Percentiles rank a stretch among this genome's conserved stretches.
These are phyloP conservation scores for Colletotrichum viniferum DNA, from an alignment of 2,329 filamentous ascomycete species.

Conservation along the genomic window DNA sequence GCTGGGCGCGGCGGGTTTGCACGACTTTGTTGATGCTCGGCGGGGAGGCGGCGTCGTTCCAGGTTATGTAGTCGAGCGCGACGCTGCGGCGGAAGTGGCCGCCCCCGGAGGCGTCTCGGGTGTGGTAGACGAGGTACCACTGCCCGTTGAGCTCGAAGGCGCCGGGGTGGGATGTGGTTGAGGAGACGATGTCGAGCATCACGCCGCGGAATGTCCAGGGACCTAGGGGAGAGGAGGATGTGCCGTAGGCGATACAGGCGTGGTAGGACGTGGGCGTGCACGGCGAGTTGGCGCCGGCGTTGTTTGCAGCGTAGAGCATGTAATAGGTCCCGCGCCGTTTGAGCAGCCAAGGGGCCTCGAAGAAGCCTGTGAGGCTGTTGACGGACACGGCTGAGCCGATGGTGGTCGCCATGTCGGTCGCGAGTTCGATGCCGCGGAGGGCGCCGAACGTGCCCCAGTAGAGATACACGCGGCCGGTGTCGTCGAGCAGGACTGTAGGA, in stretches of 20 bases:
- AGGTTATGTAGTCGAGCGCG: neutral
- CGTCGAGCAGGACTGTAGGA: slow-evolving; percentile 39
- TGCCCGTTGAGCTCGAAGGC: slow-evolving; percentile 31
- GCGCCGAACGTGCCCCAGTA: slow-evolving; percentile 43
- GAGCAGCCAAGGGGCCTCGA: slow-evolving; percentile 42
- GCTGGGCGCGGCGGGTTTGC: slow-evolving; percentile 30
- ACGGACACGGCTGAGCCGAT: slow-evolving; percentile 27
- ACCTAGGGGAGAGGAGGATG: slow-evolving; percentile 34
- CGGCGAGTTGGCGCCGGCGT: slow-evolving; percentile 36
- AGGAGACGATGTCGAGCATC: slow-evolving; percentile 38
- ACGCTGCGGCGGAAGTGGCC: slow-evolving; percentile 40
- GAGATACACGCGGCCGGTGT: slow-evolving; percentile 37
- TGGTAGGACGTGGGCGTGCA: slow-evolving; percentile 42
- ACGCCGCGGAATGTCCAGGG: slow-evolving; percentile 39
- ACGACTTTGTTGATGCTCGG: slow-evolving; percentile 31
- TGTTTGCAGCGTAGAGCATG: slow-evolving; percentile 43
- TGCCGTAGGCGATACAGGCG: slow-evolving; percentile 41
- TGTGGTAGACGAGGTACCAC: slow-evolving; percentile 39
- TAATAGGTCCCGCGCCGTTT: slow-evolving; percentile 39
- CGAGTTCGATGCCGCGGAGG: slow-evolving; percentile 36
- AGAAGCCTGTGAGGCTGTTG: slow-evolving; percentile 33
- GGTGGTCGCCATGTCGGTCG: slow-evolving; percentile 39
- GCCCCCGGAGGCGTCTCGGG: slow-evolving; percentile 34
- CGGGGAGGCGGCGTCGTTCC: slow-evolving; percentile 31
- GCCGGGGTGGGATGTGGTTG: slow-evolving; percentile 39